These are phyloP conservation scores for Paracorniculantispora psalliotae DNA, from an alignment of 2,329 filamentous ascomycete genomes.

Conservation along the genomic window DNA sequence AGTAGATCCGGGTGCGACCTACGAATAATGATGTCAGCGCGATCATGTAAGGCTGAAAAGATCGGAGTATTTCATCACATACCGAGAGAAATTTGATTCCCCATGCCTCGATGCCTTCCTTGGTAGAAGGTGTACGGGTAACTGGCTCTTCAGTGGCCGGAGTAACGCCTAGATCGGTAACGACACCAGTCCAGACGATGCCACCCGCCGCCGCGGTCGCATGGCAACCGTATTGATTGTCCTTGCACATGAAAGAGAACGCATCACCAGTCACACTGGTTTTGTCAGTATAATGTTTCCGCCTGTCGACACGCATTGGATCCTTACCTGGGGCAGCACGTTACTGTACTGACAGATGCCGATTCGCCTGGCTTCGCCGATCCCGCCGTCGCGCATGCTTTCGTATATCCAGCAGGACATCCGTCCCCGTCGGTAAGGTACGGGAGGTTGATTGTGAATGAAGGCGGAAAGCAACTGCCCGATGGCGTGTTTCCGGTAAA, in stretches of 20 bases:
- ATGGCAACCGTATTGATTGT: slow-evolving; percentile 14
- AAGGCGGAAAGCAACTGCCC: slow-evolving; percentile 14
- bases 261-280: slow-evolving; percentile 10
- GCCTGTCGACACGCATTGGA: no score
- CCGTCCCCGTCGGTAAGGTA: slow-evolving; percentile 12
- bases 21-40: not conserved
- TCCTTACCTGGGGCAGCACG: slow-evolving; percentile 15
- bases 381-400: slow-evolving; percentile 14
- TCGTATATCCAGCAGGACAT: slow-evolving; percentile 14
- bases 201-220: not conserved
- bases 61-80: not conserved
- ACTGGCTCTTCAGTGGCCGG: slow-evolving; percentile 6
- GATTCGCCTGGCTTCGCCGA: not conserved
- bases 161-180: slow-evolving; percentile 5
- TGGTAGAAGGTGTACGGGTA: not conserved
- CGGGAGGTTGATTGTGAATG: slow-evolving; percentile 8
- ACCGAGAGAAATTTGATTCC: slow-evolving; percentile 14
- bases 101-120: slow-evolving; percentile 10
- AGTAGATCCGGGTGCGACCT: slow-evolving; percentile 8
- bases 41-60: no score
- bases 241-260: slow-evolving; percentile 13
- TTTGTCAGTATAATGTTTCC: not conserved
- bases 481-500: slow-evolving; percentile 11
- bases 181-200: slow-evolving; percentile 12
- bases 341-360: slow-evolving; percentile 10